Conservation (phyloP, 2,329 filamentous ascomycete genomes). For the Aspergillus fijiensis region DNA sequence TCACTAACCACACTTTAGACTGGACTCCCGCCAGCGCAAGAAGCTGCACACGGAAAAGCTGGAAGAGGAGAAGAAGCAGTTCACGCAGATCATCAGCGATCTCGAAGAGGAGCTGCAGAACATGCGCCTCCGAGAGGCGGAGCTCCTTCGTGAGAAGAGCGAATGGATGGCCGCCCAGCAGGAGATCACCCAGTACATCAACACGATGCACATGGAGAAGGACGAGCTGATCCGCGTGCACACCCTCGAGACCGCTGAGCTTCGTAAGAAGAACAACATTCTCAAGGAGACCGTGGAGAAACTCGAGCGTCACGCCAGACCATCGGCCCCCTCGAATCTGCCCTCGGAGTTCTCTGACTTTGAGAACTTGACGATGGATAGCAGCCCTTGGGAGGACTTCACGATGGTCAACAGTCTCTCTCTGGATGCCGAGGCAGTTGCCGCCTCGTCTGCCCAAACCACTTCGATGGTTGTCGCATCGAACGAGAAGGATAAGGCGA, state of each 20-base stretch:
- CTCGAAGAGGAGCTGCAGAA: constrained; percentile 75
- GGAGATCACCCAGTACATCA: constrained; percentile 71
- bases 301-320: constrained; percentile 41
- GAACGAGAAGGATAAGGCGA: constrained; percentile 47
- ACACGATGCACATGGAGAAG: constrained; percentile 78
- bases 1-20: constrained; percentile 50
- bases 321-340: constrained; percentile 55
- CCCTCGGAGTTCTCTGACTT: constrained; percentile 74
- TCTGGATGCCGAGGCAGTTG: constrained; percentile 42
- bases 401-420: constrained; percentile 67
- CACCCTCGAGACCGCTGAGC: constrained; percentile 84
- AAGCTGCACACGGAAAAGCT: constrained; percentile 97
- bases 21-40: constrained; percentile 95
- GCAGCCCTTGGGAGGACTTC: constrained; percentile 75
- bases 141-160: constrained; percentile 53
- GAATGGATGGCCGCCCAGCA: constrained; percentile 72
- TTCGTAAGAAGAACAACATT: constrained; percentile 88
- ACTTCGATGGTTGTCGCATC: constrained; percentile 40
- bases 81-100: constrained; percentile 70
- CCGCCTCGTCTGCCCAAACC: constrained; percentile 24
- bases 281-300: constrained; percentile 65
- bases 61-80: constrained; percentile 95
- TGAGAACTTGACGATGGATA: constrained; percentile 78
- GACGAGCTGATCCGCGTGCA: constrained; percentile 86
- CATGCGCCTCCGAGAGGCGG: constrained; percentile 62